Percentiles rank a stretch among this genome's conserved stretches.
These are phyloP conservation scores for Globisporangium cederbergense DNA, from an alignment of 352 stramenopile genomes.

Conservation along the genomic window DNA sequence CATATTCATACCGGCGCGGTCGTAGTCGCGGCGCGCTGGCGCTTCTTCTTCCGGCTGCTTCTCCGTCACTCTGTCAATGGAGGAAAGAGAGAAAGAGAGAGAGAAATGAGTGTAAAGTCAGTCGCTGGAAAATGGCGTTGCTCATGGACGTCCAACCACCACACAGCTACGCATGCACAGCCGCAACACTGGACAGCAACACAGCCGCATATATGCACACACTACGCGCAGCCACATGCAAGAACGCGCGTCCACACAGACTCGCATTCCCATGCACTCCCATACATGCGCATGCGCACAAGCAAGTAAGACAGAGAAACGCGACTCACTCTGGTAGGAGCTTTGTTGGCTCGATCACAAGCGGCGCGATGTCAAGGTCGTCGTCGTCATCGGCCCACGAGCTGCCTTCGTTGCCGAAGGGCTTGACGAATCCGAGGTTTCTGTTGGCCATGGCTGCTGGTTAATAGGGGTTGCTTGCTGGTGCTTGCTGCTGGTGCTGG, in stretches of 20 bases:
- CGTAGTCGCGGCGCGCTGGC: constrained; percentile 23
- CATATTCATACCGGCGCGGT: constrained; percentile 16
- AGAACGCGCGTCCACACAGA: not conserved
- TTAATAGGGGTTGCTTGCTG: not conserved
- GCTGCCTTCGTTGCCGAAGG: constrained; percentile 38
- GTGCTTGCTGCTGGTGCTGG: constrained; percentile 3
- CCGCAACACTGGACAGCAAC: not conserved
- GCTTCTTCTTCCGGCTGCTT: constrained; percentile 22
- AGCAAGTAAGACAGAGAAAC: constrained; percentile 2
- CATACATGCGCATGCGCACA: not conserved
- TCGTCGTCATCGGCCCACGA: constrained; percentile 81
- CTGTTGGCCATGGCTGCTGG: constrained; percentile 46
- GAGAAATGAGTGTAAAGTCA: not conserved
- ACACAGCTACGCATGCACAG: not conserved
- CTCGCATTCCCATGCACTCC: not conserved
- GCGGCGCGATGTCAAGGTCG: constrained; percentile 50
- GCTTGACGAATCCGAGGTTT: constrained; percentile 45
- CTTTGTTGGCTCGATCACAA: constrained; percentile 33
- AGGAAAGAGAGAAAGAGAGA: not conserved
- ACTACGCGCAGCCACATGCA: not conserved
- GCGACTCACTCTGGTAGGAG: constrained; percentile 41
- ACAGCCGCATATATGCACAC: not conserved
- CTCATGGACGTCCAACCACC: not conserved
- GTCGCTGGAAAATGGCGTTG: not conserved
- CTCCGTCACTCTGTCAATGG: constrained; percentile 25